phyloP scores from a whole-genome alignment of 345 rosid genomes.

The Anacardium occidentale region DNA sequence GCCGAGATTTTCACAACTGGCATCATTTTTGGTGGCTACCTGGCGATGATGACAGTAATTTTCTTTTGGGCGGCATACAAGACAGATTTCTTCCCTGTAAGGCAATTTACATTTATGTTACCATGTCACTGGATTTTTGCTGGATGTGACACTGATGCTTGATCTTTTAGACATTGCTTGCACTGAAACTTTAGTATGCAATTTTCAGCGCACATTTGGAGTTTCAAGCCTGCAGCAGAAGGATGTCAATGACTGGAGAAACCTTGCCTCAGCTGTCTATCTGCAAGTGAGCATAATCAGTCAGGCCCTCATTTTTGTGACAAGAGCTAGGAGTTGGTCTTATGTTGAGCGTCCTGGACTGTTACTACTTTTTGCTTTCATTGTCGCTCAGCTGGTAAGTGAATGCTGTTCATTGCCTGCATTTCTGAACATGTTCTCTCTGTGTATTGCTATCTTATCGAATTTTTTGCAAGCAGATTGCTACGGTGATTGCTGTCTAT shows the following conservation, averaged over 20 bases:
- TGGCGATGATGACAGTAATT: conserved; percentile 68
- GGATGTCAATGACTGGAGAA: conserved; percentile 33
- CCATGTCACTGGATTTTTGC: not conserved
- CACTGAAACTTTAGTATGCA: not conserved
- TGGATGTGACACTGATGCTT: too few relatives aligned
- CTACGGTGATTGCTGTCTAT: conserved; percentile 54
- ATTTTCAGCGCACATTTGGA: conserved; percentile 48
- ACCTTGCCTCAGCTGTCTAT: conserved; percentile 58
- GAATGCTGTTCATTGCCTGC: not conserved
- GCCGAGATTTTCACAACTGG: conserved; percentile 61
- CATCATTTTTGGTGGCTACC: conserved; percentile 53
- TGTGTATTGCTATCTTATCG: not conserved
- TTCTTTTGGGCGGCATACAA: conserved; percentile 64
- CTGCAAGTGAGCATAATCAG: conserved; percentile 67
- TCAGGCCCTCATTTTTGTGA: conserved; percentile 68
- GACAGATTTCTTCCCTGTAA: conserved; percentile 57
- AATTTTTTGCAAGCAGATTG: conserved; percentile 36
- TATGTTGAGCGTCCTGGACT: conserved; percentile 56
- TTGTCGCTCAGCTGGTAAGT: conserved; percentile 53
- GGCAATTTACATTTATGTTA: conserved; percentile 15
- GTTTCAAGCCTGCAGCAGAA: conserved; percentile 47
- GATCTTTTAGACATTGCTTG: not conserved
- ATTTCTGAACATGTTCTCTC: not conserved
- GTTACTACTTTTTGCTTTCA: conserved; percentile 45
- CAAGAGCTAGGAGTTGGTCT: conserved; percentile 60